These are phyloP conservation scores for Auxenochlorella pyrenoidosa DNA, from an alignment of 139 green algal species.

Conservation along the genomic window DNA sequence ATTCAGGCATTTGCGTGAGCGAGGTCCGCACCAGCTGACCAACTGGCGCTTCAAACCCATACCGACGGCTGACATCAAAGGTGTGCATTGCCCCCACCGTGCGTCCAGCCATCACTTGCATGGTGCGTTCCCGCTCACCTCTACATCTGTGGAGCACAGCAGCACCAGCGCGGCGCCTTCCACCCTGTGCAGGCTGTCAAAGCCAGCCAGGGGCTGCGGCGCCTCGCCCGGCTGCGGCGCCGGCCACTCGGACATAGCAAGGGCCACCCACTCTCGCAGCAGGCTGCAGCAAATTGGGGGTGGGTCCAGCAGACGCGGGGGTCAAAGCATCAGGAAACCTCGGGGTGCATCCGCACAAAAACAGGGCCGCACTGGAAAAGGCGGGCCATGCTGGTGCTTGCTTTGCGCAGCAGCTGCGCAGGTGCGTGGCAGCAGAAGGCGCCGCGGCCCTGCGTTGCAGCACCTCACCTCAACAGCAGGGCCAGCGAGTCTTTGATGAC, in stretches of 20 bases:
- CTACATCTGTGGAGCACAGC: conserved; percentile 34
- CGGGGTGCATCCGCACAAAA: too few relatives aligned
- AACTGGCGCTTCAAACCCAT: background rate
- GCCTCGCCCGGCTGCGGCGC: background rate
- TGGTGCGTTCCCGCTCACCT: background rate
- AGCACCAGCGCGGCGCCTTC: conserved; percentile 36
- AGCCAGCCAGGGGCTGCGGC: background rate
- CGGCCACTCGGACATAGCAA: background rate
- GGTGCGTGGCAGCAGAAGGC: background rate
- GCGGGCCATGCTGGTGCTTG: too few relatives aligned
- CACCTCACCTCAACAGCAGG: conserved; percentile 14
- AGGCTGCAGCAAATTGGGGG: background rate
- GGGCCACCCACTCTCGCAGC: conserved; percentile 32
- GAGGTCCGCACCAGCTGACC: background rate
- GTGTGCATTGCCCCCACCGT: too few relatives aligned
- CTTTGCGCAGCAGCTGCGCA: too few relatives aligned
- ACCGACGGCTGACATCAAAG: too few relatives aligned
- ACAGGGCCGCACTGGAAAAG: too few relatives aligned
- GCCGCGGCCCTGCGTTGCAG: background rate
- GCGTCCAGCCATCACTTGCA: too few relatives aligned
- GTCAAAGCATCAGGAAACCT: too few relatives aligned
- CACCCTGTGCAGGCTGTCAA: conserved; percentile 30
- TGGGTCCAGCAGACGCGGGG: too few relatives aligned
- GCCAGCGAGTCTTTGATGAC: conserved; percentile 46
- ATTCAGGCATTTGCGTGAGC: background rate